Percentiles rank a stretch among this genome's conserved stretches.
Evolutionary conservation across 305 asterid genomes (phyloP).

Genomic region (Ilex paraguariensis): DNA sequence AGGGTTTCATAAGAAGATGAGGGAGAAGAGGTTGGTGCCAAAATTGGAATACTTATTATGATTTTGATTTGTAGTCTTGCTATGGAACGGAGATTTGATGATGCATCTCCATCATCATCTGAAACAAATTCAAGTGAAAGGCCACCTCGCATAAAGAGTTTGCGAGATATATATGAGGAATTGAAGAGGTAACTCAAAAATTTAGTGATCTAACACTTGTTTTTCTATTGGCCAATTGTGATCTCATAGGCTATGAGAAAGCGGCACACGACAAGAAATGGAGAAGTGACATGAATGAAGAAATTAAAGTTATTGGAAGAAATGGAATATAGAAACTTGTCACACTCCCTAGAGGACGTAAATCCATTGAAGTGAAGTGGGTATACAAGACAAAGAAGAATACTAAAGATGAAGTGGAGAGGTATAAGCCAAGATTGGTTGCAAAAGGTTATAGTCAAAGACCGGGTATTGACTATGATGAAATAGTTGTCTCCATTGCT

Average conservation of each 20-base stretch:
- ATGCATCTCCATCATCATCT: constrained; percentile 18
- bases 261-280: no score
- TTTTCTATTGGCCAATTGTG: no score
- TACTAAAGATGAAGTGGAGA: neutral
- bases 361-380: neutral
- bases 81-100: constrained; percentile 66
- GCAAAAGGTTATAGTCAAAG: neutral
- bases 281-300: no score
- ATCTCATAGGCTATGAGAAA: no score
- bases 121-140: no score
- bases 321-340: no score
- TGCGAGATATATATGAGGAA: no score
- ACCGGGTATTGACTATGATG: neutral
- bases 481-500: neutral
- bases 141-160: no score
- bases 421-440: neutral
- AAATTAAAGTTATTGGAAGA: no score
- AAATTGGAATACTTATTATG: constrained; percentile 44
- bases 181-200: no score
- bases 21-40: constrained; percentile 51
- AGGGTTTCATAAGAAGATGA: constrained; percentile 59
- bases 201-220: no score
- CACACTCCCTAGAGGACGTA: neutral
- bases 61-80: constrained; percentile 76
- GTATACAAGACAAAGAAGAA: neutral